Evolutionary conservation across 148 eudicot species (phyloP), one percentile per base, ranked within the genome.

Genomic region (Nyssa sinensis): DNA sequence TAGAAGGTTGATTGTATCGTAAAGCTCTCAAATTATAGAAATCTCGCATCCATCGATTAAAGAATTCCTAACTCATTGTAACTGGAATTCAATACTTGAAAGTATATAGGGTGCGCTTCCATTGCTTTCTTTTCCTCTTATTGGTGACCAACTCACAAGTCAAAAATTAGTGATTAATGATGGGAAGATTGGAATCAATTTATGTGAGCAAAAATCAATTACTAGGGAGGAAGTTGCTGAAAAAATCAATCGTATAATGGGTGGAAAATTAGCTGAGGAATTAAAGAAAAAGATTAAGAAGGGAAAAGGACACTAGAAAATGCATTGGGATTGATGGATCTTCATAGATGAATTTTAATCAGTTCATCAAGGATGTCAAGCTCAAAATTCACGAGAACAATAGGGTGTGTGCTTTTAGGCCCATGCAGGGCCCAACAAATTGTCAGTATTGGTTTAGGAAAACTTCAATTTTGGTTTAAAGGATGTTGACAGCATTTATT

Each of bases 121-220:
- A 5, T 62, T 62, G 33, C 24, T 62, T 11, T 62, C 33, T 62
- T 62, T 62, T 31, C 66, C 66, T 10, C 7, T 29, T 1, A 13
- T 62, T 12, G 1, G 33, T 11, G 66, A 62, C 28, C 66, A 62
- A 31, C 13, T 29, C n/a, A 1, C 66, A 2, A 29, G 28, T 62
- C 66, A 33, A 14, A 62, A 62, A 62, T 31, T 62, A 29, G 33
- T 62, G 33, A 17, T 62, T 62, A 16, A 62, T 62, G 66, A 62
- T 62, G 27, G 35, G 51, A 44, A 12, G 51, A 44, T 44, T 11
- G 19, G 51, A 44, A 13, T 44, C 17, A 44, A 44, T 44, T 7
- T 62, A 11, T 29, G 34, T 62, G 66, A 62, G 9, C 14, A 62
- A 21, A 17, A 62, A 13, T 13, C 66, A 13, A 62, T 62, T 17